Evolutionary conservation across 2,329 filamentous ascomycete species (phyloP).

Genomic region (Polytolypa hystricis): DNA sequence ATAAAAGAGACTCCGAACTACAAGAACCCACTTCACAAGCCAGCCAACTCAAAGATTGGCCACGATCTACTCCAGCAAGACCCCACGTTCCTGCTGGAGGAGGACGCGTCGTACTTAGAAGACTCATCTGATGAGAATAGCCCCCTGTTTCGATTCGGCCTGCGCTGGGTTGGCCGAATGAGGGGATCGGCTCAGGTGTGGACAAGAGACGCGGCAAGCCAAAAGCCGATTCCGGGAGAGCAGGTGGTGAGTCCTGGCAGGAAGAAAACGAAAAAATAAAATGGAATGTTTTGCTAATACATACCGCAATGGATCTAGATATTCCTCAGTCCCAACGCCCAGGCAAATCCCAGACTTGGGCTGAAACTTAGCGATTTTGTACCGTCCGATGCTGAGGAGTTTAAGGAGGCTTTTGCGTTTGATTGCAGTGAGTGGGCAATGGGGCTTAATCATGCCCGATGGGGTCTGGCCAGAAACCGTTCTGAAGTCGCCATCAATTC

Average conservation of each 20-base stretch:
- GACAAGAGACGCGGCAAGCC: neutral
- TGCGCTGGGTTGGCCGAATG: neutral
- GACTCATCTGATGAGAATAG: neutral
- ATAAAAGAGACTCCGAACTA: neutral
- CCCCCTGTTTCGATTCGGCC: neutral
- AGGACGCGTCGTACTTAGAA: constrained; percentile 1
- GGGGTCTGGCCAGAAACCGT: neutral
- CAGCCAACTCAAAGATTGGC: neutral
- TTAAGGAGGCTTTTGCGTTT: neutral
- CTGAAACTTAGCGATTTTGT: constrained; percentile 2
- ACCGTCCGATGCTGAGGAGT: neutral
- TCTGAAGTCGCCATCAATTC: neutral
- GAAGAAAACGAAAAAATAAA: neutral
- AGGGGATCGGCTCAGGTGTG: constrained; percentile 1
- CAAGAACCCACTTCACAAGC: neutral
- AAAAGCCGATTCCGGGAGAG: neutral
- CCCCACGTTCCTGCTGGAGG: neutral
- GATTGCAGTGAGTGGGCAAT: constrained; percentile 1
- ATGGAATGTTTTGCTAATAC: neutral
- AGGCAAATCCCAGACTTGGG: neutral
- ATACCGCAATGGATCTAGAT: neutral
- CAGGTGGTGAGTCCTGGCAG: neutral
- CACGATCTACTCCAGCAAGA: neutral
- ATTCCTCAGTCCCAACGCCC: neutral
- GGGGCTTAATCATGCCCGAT: neutral